Evolutionary conservation across 306 rosid genomes (phyloP).

Genomic region (Dalbergia cochinchinensis): DNA sequence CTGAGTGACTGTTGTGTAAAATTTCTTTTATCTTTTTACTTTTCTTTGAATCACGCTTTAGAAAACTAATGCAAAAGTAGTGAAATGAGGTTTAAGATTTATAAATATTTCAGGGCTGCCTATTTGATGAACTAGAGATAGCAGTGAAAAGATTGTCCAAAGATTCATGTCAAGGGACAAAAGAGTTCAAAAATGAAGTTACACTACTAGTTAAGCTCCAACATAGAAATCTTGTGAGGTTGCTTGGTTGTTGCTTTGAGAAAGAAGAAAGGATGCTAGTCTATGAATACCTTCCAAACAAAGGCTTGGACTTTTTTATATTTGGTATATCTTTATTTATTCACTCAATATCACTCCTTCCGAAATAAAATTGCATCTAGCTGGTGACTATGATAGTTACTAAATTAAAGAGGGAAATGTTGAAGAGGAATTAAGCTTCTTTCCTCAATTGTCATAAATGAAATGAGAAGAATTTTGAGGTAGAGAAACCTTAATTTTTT

Average conservation of each 20-base stretch:
- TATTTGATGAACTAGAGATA: conserved; percentile 54
- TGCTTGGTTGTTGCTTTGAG: conserved; percentile 48
- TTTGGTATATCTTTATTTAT: conserved; percentile 44
- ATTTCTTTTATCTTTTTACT: background rate
- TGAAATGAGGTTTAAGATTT: too few species aligned
- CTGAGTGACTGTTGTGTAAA: background rate
- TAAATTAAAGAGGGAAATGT: background rate
- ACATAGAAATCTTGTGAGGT: conserved; percentile 50
- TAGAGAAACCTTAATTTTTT: too few species aligned
- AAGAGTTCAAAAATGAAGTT: conserved; percentile 53
- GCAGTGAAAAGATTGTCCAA: conserved; percentile 57
- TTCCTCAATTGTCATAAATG: background rate
- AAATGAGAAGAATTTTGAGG: too few species aligned
- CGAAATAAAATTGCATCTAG: background rate
- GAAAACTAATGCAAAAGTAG: background rate
- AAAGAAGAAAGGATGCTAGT: conserved; percentile 55
- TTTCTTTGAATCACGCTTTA: background rate
- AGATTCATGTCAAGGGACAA: conserved; percentile 46
- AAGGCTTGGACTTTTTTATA: conserved; percentile 61
- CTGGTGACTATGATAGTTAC: background rate
- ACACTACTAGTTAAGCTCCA: conserved; percentile 45
- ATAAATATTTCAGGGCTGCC: conserved; percentile 59
- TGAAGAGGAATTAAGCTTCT: too few species aligned
- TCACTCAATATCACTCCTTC: background rate
- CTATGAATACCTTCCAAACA: conserved; percentile 57